phyloP scores from a whole-genome alignment of 176 grass and related monocot genomes.

The Phoenix dactylifera region DNA sequence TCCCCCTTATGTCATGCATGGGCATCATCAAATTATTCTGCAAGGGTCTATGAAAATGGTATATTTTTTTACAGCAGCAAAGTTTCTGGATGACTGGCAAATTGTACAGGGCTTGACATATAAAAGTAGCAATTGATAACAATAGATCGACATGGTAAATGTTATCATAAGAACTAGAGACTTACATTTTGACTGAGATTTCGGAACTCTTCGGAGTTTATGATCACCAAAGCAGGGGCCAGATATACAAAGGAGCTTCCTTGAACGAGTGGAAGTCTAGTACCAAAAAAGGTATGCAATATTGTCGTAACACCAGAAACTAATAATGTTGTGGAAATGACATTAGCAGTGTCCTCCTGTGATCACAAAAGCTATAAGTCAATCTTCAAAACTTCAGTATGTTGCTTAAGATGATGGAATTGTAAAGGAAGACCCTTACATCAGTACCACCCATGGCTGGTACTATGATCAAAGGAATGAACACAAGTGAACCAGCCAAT shows the following conservation, averaged over 20 bases:
- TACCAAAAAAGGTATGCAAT: conserved; percentile 83
- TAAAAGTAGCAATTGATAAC: too few relatives aligned
- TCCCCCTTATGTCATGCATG: too few relatives aligned
- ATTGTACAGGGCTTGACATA: neutral
- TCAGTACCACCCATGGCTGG: conserved; percentile 90
- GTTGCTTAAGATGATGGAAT: neutral
- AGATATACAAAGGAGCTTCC: conserved; percentile 98
- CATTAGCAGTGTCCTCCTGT: conserved; percentile 89
- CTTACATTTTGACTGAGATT: conserved; percentile 95
- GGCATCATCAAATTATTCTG: too few relatives aligned
- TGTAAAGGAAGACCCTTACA: conserved; percentile 40
- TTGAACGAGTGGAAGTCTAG: conserved; percentile 89
- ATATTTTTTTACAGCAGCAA: too few relatives aligned
- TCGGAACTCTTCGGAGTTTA: conserved; percentile 90
- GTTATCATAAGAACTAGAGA: neutral
- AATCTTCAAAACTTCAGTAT: conserved; percentile 2
- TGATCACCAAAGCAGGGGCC: conserved; percentile 89
- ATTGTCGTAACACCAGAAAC: conserved; percentile 88
- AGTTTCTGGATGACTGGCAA: neutral
- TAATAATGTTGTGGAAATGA: conserved; percentile 89
- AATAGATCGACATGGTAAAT: too few relatives aligned
- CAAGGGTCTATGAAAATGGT: too few relatives aligned
- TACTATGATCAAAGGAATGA: conserved; percentile 96
- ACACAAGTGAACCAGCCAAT: conserved; percentile 91
- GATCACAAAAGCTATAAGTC: conserved; percentile 20